A percentile compares a stretch with the other conserved stretches of the same genome.
Conservation (phyloP, 345 rosid species). For the Boechera divaricarpa region DNA sequence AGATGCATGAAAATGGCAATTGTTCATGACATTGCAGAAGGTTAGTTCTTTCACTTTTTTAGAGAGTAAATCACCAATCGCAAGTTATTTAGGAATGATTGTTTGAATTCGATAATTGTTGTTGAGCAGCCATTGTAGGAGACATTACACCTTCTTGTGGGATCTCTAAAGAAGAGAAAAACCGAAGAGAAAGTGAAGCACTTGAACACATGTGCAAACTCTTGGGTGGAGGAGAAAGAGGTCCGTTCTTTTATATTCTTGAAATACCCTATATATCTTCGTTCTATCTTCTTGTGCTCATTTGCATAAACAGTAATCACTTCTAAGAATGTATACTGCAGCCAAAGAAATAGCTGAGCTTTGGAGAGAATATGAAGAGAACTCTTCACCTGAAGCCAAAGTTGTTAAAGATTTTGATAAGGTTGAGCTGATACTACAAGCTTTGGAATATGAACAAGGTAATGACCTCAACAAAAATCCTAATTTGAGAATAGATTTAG, state of each 20-base stretch:
- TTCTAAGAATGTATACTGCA: conserved; percentile 38
- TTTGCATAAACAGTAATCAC: not conserved
- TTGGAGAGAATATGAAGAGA: conserved; percentile 93
- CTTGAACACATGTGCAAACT: conserved; percentile 90
- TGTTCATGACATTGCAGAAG: conserved; percentile 97
- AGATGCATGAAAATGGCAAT: conserved; percentile 97
- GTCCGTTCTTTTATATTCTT: conserved; percentile 37
- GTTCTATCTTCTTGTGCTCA: not conserved
- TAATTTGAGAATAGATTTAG: not conserved
- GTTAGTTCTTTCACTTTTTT: conserved; percentile 40
- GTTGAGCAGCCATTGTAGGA: conserved; percentile 85
- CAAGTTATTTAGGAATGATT: not conserved
- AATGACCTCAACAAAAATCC: conserved; percentile 23
- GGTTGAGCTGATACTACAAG: conserved; percentile 98
- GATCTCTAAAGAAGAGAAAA: conserved; percentile 87
- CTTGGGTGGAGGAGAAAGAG: conserved; percentile 84
- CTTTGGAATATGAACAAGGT: conserved; percentile 93
- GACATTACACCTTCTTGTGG: conserved; percentile 94
- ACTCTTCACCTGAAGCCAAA: conserved; percentile 91
- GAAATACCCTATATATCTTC: not conserved
- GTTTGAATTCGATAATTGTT: not conserved
- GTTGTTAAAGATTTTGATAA: conserved; percentile 93
- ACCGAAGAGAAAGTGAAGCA: conserved; percentile 80
- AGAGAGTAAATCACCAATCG: not conserved
- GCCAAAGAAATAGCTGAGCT: conserved; percentile 76